Evolutionary conservation across 805 yeast species (phyloP), one percentile per base, ranked within the genome.

Genomic region (Yarrowia yakushimensis): DNA sequence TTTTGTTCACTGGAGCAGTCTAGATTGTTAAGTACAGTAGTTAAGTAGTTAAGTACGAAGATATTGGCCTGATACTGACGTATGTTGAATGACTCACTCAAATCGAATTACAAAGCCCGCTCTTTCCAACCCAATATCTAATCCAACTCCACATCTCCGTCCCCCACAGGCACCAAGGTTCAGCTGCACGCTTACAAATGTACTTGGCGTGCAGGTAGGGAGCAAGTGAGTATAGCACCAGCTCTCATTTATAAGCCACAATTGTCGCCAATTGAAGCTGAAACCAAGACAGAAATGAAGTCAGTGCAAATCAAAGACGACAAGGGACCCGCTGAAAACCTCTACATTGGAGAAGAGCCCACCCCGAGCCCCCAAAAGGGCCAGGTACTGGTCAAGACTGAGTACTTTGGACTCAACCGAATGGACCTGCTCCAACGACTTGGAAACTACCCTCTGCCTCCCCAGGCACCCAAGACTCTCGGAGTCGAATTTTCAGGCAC

Each of bases 401-500:
- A 63, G 11, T 72, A 71, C 23, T 72, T 75, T 63, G 78, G 76
- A 2, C 63, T 76, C 25, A 74, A 74, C 55, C 68, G 72, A 15
- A 70, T 74, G 68, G 79, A 76, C 64, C 48, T 73, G 6, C 20
- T 66, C 22, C 76, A 73, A 60, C 68, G 75, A 9, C 54, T 64
- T 10, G 73, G 72, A 17, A 9, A 25, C 28, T 74, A 73, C 57
- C 74, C 74, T 18, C 52, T 69, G 4, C 77, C 76, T 8, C 69
- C 72, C 1, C 67, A 66, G 11, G 73, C 71, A 4, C 66, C 74
- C 17, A 42, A 62, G 25, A 71, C 70, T 10, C 66, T 75, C 8
- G 79, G 79, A 12, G 74, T 72, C 4, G 78, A 75, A 62, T 76
- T 75, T 61, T 66, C 76, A 13, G 79, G 79, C 8, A 62, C 63